Evolutionary conservation across 306 rosid genomes (phyloP), one percentile per base, ranked within the genome.

Genomic region (Vachellia pachyceras): DNA sequence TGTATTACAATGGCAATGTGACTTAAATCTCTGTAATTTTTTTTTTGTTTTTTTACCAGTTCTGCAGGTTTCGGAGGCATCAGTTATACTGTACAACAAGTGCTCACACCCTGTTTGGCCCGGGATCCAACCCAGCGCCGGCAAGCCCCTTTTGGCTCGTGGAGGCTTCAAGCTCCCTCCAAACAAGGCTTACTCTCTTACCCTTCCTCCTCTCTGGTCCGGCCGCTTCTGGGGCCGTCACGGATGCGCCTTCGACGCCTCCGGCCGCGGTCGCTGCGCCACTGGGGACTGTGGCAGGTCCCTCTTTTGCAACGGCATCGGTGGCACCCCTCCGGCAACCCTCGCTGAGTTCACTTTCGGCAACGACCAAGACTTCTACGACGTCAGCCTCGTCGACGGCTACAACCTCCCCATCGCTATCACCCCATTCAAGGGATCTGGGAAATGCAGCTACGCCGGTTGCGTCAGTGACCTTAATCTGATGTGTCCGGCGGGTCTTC

Each of bases 211-310:
- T 0, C 97, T 89, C 78, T 95, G 98, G 98, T 92, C 98, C 3
- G 98, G 98, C 78, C 97, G 99, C 77, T 80, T 95, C 86, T 95
- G 99, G 99, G 99, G 97, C 61, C 97, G 99, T 42, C 97, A 95
- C 50, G 99, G 92, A 71, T 95, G 99, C 84, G 25, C 91, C 68
- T 95, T 95, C 84, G 95, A 95, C 82, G 72, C 95, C 23, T 52
- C 92, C 13, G 97, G 97, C 0, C 89, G 84, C 0, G 99, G 99
- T 5, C 90, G 80, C 14, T 95, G 99, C 79, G 95, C 97, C 80
- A 92, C 99, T 0, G 99, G 99, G 0, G 97, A 95, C 86, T 95
- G 99, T 84, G 99, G 97, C 3, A 95, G 97, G 0, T 76, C 93
- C 33, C 93, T 95, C 63, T 93, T 82, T 90, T 95, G 99, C 87